Percentiles rank a stretch among this genome's conserved stretches.
These are phyloP conservation scores for Acorus gramineus DNA, from an alignment of 106 monocot species.

Conservation along the genomic window DNA sequence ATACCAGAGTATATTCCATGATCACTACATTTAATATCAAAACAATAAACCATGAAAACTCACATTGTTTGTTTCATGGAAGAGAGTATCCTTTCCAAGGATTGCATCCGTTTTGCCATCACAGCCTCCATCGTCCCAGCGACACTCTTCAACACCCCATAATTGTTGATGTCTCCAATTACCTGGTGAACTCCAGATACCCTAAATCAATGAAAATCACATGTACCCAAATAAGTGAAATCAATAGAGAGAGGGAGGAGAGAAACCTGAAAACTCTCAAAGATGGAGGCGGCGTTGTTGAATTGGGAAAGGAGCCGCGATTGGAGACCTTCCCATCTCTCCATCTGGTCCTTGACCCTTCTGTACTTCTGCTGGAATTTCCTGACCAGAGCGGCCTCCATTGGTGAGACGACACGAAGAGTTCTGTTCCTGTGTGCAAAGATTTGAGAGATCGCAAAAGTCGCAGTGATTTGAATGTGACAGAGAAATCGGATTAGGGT, in stretches of 20 bases:
- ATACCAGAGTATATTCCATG: neutral
- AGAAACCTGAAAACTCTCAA: conserved; percentile 37
- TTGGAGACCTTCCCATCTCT: conserved; percentile 70
- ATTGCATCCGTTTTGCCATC: conserved; percentile 57
- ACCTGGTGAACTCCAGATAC: conserved; percentile 13
- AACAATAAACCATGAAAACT: conserved; percentile 4
- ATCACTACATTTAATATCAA: too few species aligned
- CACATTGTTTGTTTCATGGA: conserved; percentile 53
- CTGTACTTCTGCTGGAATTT: conserved; percentile 58
- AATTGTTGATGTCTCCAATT: conserved; percentile 52
- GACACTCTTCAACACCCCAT: conserved; percentile 41
- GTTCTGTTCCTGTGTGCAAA: too few species aligned
- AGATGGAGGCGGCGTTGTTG: conserved; percentile 44
- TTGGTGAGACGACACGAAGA: too few species aligned
- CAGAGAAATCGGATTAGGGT: too few species aligned
- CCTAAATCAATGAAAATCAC: too few species aligned
- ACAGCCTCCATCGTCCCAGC: conserved; percentile 41
- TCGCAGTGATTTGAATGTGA: too few species aligned
- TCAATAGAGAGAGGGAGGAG: neutral
- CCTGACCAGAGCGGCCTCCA: conserved; percentile 16
- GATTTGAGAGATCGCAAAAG: too few species aligned
- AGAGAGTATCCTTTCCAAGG: conserved; percentile 43
- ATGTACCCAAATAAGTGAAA: neutral
- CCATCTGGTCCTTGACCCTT: conserved; percentile 45
- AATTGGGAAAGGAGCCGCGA: conserved; percentile 51